Conservation (phyloP, 805 yeast species). For the Zygosaccharomyces kombuchaensis region DNA sequence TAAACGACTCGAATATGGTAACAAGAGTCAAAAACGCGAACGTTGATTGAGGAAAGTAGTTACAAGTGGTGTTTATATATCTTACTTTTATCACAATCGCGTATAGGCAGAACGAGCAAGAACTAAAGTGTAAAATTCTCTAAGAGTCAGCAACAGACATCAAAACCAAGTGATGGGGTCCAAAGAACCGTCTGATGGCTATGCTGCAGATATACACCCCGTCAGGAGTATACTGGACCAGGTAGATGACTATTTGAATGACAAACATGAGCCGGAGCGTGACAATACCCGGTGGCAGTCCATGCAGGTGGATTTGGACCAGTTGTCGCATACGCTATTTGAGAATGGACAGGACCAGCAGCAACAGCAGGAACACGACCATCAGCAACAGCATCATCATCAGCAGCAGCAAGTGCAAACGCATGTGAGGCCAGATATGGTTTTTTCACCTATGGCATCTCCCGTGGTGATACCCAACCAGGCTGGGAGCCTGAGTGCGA, state of each 20-base stretch:
- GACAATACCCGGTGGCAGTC: conserved; percentile 5
- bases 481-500: conserved; percentile 10
- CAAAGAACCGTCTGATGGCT: conserved; percentile 1
- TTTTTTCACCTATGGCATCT: conserved; percentile 71
- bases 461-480: conserved; percentile 55
- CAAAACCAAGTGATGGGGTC: not conserved
- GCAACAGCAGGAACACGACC: conserved; percentile 5
- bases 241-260: conserved; percentile 23
- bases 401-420: not conserved
- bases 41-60: no score
- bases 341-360: conserved; percentile 5
- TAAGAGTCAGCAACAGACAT: not conserved
- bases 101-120: not conserved
- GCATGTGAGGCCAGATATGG: conserved; percentile 50
- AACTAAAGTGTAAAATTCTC: not conserved
- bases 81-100: not conserved
- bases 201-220: conserved; percentile 7
- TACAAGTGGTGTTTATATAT: not conserved
- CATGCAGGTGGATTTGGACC: conserved; percentile 21
- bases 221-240: conserved; percentile 31
- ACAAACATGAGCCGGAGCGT: conserved; percentile 2
- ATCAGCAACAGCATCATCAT: not conserved
- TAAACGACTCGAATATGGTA: no score
- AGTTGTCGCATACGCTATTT: conserved; percentile 15
- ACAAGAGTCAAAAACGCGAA: no score